Evolutionary conservation across 2,329 filamentous ascomycete species (phyloP).

Genomic region (Apiospora rasikravindrae): DNA sequence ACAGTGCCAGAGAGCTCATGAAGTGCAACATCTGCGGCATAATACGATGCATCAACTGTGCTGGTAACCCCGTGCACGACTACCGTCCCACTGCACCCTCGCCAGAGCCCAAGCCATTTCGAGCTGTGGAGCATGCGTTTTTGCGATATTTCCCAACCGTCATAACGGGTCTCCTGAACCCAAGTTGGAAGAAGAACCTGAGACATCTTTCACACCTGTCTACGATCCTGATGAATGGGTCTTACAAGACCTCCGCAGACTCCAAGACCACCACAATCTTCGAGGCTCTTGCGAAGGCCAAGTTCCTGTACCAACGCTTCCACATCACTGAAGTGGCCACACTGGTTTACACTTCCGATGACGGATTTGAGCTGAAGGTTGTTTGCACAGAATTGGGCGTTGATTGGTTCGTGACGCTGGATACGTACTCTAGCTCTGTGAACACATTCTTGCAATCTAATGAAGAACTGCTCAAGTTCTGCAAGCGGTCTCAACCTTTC

Average conservation of each 20-base stretch:
- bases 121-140: background rate
- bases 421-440: constrained; percentile 24
- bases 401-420: constrained; percentile 34
- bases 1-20: constrained; percentile 33
- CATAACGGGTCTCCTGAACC: background rate
- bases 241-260: background rate
- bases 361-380: constrained; percentile 30
- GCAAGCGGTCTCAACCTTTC: constrained; percentile 5
- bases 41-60: constrained; percentile 45
- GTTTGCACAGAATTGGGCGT: constrained; percentile 28
- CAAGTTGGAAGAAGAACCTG: background rate
- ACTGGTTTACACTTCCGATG: constrained; percentile 31
- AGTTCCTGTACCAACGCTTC: constrained; percentile 33
- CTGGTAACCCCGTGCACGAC: constrained; percentile 45
- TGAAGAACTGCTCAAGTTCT: background rate
- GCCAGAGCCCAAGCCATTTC: background rate
- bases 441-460: constrained; percentile 7
- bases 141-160: constrained; percentile 16
- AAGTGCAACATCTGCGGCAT: constrained; percentile 41
- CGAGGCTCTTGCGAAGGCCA: constrained; percentile 11
- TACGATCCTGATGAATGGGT: background rate
- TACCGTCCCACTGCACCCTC: constrained; percentile 23
- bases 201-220: background rate
- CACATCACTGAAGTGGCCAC: constrained; percentile 35
- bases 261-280: constrained; percentile 20